Conservation (phyloP, 2,329 filamentous ascomycete genomes). For the Nemania sp. region DNA sequence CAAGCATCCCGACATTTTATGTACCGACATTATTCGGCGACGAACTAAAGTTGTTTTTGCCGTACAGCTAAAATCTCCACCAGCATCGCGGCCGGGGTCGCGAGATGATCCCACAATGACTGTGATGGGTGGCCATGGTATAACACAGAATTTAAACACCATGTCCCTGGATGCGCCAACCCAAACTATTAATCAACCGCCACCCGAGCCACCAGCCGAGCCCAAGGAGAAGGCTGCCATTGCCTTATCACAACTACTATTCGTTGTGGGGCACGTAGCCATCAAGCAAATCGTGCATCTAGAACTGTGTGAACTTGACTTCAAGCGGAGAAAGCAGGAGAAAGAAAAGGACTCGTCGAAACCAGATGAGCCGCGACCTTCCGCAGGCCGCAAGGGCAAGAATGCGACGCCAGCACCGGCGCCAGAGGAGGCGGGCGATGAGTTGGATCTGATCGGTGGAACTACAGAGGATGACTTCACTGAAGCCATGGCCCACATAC, state of each 20-base stretch:
- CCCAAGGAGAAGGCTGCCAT: slow-evolving; percentile 76
- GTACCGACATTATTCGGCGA: slow-evolving; percentile 87
- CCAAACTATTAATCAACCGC: slow-evolving; percentile 47
- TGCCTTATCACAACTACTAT: slow-evolving; percentile 88
- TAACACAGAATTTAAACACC: slow-evolving; percentile 52
- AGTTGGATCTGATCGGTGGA: slow-evolving; percentile 95
- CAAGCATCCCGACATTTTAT: slow-evolving; percentile 92
- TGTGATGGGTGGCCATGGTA: slow-evolving; percentile 50
- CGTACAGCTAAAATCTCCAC: slow-evolving; percentile 55
- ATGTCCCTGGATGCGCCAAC: slow-evolving; percentile 50
- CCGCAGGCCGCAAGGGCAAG: slow-evolving; percentile 50
- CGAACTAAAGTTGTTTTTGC: slow-evolving; percentile 87
- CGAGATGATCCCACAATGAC: slow-evolving; percentile 57
- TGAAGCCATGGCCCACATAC: slow-evolving; percentile 85
- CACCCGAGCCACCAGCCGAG: slow-evolving; percentile 53
- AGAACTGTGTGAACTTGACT: slow-evolving; percentile 96
- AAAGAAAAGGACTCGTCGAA: slow-evolving; percentile 76
- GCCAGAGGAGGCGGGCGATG: slow-evolving; percentile 80
- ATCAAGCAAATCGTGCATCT: slow-evolving; percentile 99
- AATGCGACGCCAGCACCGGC: slow-evolving; percentile 55
- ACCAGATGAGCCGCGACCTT: slow-evolving; percentile 51
- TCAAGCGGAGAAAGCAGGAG: slow-evolving; percentile 94
- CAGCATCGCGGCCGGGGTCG: slow-evolving; percentile 60
- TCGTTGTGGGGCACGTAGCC: slow-evolving; percentile 94
- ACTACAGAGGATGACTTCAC: slow-evolving; percentile 96